Evolutionary conservation across 495 filamentous ascomycete genomes (phyloP).

Genomic region (Darksidea phi): DNA sequence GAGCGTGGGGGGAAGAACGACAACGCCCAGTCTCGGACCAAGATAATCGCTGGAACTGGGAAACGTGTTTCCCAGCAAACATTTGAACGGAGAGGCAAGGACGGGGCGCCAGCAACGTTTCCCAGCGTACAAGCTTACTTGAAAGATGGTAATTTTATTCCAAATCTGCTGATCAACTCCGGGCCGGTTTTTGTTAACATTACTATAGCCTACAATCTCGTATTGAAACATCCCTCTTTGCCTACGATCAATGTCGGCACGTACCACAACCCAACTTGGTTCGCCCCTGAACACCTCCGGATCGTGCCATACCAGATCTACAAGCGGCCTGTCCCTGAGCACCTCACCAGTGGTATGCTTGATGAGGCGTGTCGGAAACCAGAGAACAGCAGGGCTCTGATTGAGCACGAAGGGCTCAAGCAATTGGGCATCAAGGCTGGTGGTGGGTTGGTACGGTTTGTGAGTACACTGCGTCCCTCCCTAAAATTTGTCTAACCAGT

Average conservation of each 20-base stretch:
- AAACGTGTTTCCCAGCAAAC: background rate
- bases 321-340: background rate
- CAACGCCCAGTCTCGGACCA: background rate
- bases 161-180: too few relatives aligned
- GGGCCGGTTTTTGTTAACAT: background rate
- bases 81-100: background rate
- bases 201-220: background rate
- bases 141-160: background rate
- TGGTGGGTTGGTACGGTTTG: too few relatives aligned
- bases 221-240: background rate
- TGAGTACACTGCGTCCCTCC: too few relatives aligned
- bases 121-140: background rate
- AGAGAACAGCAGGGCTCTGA: background rate
- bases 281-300: conserved; percentile 8
- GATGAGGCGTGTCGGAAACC: conserved; percentile 3
- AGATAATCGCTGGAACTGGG: background rate
- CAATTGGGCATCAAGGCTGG: too few relatives aligned
- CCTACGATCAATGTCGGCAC: background rate
- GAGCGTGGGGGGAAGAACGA: too few relatives aligned
- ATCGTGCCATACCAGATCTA: conserved; percentile 12
- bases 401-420: conserved; percentile 4
- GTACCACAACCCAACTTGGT: background rate
- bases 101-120: too few relatives aligned
- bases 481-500: background rate
- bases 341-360: background rate